phyloP scores from a whole-genome alignment of 192 early-diverging fungal species.

The Backusella tarrabulga region DNA sequence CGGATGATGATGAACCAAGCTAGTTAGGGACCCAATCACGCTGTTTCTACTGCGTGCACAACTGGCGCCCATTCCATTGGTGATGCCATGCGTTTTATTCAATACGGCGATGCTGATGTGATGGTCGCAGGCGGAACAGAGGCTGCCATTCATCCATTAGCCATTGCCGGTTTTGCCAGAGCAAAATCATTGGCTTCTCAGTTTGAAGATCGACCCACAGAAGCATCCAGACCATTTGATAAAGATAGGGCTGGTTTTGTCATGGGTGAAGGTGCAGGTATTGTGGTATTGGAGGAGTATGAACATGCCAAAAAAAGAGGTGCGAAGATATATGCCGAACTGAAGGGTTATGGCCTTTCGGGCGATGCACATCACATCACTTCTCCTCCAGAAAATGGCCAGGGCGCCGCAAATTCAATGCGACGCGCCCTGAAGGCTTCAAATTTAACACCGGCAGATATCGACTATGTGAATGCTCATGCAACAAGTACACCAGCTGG shows the following conservation, averaged over 20 bases:
- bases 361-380: conserved; percentile 95
- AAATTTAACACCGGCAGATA: conserved; percentile 51
- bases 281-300: conserved; percentile 87
- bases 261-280: conserved; percentile 89
- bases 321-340: conserved; percentile 89
- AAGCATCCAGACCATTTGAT: conserved; percentile 93
- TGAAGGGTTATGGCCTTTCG: conserved; percentile 88
- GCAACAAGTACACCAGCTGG: conserved; percentile 85
- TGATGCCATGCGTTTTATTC: conserved; percentile 92
- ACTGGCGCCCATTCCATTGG: conserved; percentile 95
- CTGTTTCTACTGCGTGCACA: conserved; percentile 92
- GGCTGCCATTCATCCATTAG: conserved; percentile 78
- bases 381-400: conserved; percentile 82
- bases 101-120: conserved; percentile 90
- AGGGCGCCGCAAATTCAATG: conserved; percentile 90
- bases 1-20: background rate
- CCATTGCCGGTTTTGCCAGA: conserved; percentile 86
- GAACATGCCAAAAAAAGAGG: conserved; percentile 83
- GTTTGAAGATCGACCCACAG: conserved; percentile 75
- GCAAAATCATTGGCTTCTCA: conserved; percentile 80
- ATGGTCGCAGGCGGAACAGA: conserved; percentile 95
- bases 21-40: conserved; percentile 85
- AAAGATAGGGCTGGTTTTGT: conserved; percentile 86
- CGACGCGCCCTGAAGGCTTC: conserved; percentile 67
- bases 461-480: conserved; percentile 94